A percentile compares a stretch with the other conserved stretches of the same genome.
Evolutionary conservation across 805 yeast species (phyloP).

Genomic region (Yarrowia deformans): DNA sequence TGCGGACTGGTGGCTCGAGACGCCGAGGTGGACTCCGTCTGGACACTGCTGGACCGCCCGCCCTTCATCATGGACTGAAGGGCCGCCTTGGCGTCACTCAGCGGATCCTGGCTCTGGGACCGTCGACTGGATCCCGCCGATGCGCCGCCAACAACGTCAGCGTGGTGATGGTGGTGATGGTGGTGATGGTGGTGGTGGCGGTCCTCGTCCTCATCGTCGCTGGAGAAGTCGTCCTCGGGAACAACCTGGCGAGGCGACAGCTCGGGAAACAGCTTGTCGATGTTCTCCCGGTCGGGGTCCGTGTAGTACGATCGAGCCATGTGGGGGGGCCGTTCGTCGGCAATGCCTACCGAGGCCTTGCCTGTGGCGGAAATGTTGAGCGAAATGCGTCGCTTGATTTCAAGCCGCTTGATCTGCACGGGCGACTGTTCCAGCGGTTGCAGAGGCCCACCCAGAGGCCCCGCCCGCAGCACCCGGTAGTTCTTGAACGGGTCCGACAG

Average conservation of each 20-base stretch:
- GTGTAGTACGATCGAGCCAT: slow-evolving; percentile 24
- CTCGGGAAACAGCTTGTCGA: slow-evolving; percentile 38
- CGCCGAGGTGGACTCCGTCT: neutral
- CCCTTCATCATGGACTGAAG: slow-evolving; percentile 23
- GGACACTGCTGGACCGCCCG: slow-evolving; percentile 1
- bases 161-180: no score
- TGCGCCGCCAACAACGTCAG: no score
- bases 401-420: slow-evolving; percentile 30
- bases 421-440: slow-evolving; percentile 35
- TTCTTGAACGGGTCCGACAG: slow-evolving; percentile 20
- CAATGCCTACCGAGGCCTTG: slow-evolving; percentile 26
- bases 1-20: slow-evolving; percentile 23
- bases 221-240: slow-evolving; percentile 9
- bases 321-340: slow-evolving; percentile 17
- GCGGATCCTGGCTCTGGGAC: slow-evolving; percentile 14
- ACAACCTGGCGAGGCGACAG: slow-evolving; percentile 34
- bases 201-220: slow-evolving; percentile 14
- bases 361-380: slow-evolving; percentile 34
- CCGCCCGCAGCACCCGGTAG: neutral
- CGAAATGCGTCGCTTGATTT: slow-evolving; percentile 27
- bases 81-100: slow-evolving; percentile 37
- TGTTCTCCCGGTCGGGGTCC: slow-evolving; percentile 25
- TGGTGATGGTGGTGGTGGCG: neutral
- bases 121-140: neutral
- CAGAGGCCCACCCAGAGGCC: slow-evolving; percentile 8